A percentile compares a stretch with the other conserved stretches of the same genome.
Conservation (phyloP, 2,329 filamentous ascomycete species). For the Fusarium avenaceum region DNA sequence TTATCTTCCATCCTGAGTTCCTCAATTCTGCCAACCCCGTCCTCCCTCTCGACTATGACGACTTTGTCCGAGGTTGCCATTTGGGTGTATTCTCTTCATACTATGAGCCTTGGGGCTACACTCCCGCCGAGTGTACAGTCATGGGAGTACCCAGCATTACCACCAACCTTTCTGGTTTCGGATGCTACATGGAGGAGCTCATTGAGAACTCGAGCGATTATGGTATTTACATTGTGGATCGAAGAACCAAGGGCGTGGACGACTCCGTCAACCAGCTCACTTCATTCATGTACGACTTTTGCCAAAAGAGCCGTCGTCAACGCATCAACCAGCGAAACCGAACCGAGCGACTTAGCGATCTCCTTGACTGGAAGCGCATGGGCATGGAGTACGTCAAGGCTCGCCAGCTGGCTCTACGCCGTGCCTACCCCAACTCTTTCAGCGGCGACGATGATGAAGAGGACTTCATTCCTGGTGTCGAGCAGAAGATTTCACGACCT, state of each 20-base stretch:
- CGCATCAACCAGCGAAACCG: constrained; percentile 99
- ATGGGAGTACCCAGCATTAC: constrained; percentile 99
- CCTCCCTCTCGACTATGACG: constrained; percentile 95
- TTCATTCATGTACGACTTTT: constrained; percentile 90
- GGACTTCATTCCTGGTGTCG: constrained; percentile 91
- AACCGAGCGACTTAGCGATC: constrained; percentile 92
- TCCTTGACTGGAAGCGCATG: constrained; percentile 99
- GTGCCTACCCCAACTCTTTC: constrained; percentile 92
- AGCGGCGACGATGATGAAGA: constrained; percentile 83
- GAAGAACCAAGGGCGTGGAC: constrained; percentile 93
- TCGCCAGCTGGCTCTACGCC: constrained; percentile 87
- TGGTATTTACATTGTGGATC: constrained; percentile 98
- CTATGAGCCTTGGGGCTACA: constrained; percentile 99
- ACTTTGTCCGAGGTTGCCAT: constrained; percentile 97
- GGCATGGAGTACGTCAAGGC: constrained; percentile 99
- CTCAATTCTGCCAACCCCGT: constrained; percentile 96
- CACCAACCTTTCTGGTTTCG: constrained; percentile 96
- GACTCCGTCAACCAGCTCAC: constrained; percentile 97
- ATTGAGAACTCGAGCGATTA: constrained; percentile 99
- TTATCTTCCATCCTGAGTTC: constrained; percentile 98
- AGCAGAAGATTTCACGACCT: constrained; percentile 94
- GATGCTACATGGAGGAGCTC: constrained; percentile 99
- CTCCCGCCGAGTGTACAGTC: constrained; percentile 96
- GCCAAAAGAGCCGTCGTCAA: constrained; percentile 91
- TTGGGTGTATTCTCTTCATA: constrained; percentile 96